Base-by-base conservation (phyloP, 1,284 basidiomycete genomes). In the Cryptococcus sp. region DNA sequence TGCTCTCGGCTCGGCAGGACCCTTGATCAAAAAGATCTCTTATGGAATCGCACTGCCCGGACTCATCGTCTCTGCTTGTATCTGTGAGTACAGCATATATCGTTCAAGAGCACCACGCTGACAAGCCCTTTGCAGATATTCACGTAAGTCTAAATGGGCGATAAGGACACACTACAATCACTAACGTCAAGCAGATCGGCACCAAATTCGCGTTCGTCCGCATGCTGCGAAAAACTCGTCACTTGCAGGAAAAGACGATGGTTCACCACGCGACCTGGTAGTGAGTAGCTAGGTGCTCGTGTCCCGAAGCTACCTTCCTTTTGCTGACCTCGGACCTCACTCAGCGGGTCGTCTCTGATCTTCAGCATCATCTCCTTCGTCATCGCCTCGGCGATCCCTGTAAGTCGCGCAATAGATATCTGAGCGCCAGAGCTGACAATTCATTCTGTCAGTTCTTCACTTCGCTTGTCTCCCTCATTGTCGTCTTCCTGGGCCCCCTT, bases 221-320 rank as follows among this genome's bases (percentile, higher is more conserved):
- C 29, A 19, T 71, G 25, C 66, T 75, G 25, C 55, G 63, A 13
- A 64, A 67, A 39, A 63, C 66, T 5, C 51, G 55, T 11, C 71
- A 76, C 58, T 60, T 76, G 15, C 57, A 68, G 16, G 78, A 77
- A 13, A 84, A 85, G 62, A 86, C 84, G 0, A 4, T 78, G 11
- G 29, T 34, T 13, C 29, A 34, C 29, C 29, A 34, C 29, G 29
- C 29, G 13, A 34, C 29, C 29, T 34, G 29, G 29, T 34, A 34
- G 29, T 34, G 29, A 34, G 29, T 34, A 10, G 29, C 8, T 34
- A 10, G 2, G 29, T 13, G 8, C 29, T 10, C 29, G 29, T 34
- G 29, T 25, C 48, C 29, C 68, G 82, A 68, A 55, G 68, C 65
- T 0, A 37, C 19, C 15, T 59, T 52, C 16, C 70, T 74, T 64